Evolutionary conservation across 495 filamentous ascomycete genomes (phyloP).

Genomic region (Penicillium egyptiacum): DNA sequence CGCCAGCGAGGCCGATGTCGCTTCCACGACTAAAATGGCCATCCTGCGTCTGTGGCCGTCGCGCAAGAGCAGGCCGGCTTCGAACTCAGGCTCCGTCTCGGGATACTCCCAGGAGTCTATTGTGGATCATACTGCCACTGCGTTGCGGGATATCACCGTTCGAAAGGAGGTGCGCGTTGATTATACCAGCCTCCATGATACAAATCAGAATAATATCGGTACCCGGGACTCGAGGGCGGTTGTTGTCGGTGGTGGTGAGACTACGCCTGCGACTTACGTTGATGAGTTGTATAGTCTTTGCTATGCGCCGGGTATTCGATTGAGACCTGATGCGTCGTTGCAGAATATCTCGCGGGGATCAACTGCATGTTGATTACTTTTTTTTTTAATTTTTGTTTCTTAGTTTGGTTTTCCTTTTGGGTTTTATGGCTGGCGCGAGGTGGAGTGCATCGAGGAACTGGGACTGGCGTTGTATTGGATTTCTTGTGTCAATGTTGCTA

Average conservation of each 20-base stretch:
- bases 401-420: not conserved
- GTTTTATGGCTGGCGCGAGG: not conserved
- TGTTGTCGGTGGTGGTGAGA: conserved; percentile 36
- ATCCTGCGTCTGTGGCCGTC: conserved; percentile 36
- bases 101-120: conserved; percentile 39
- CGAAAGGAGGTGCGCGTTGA: conserved; percentile 55
- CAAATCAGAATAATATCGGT: conserved; percentile 20
- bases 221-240: conserved; percentile 30
- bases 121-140: conserved; percentile 21
- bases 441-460: not conserved
- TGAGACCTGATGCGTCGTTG: conserved; percentile 31
- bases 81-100: conserved; percentile 16
- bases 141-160: conserved; percentile 53
- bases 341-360: conserved; percentile 7
- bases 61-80: conserved; percentile 17
- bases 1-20: conserved; percentile 27
- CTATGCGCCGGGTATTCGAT: conserved; percentile 37
- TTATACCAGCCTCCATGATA: conserved; percentile 40
- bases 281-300: conserved; percentile 48
- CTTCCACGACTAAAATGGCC: conserved; percentile 28
- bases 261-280: conserved; percentile 34
- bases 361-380: conserved; percentile 5
- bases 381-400: not conserved
- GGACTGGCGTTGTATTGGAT: not conserved
- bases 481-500: not conserved